Evolutionary conservation across 257 asterid species (phyloP).

Genomic region (Echium plantagineum): DNA sequence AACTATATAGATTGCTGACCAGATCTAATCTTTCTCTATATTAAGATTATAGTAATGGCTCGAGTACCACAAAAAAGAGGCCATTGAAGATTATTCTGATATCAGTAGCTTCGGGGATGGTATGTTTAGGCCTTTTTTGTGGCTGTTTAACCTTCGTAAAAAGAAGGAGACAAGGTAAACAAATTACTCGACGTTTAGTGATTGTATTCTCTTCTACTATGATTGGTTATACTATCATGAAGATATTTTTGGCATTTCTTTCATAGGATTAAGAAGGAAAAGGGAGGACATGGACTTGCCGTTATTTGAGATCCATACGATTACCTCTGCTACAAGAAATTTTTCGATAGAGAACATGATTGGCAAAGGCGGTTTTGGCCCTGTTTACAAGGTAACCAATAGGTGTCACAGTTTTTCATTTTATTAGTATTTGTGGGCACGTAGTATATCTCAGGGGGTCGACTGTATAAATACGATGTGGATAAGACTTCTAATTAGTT

Average conservation of each 20-base stretch:
- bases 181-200: not conserved
- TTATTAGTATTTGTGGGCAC: too few relatives aligned
- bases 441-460: too few relatives aligned
- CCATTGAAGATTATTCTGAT: not conserved
- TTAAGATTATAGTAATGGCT: not conserved
- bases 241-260: not conserved
- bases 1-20: not conserved
- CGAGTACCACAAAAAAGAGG: not conserved
- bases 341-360: slow-evolving; percentile 16
- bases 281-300: slow-evolving; percentile 30
- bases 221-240: not conserved
- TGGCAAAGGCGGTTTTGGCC: slow-evolving; percentile 49
- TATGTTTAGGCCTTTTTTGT: not conserved
- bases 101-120: slow-evolving; percentile 1
- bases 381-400: slow-evolving; percentile 33
- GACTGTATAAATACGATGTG: too few relatives aligned
- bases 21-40: not conserved
- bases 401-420: not conserved
- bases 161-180: not conserved
- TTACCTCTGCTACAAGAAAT: slow-evolving; percentile 23
- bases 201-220: not conserved
- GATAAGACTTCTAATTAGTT: not conserved
- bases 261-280: slow-evolving; percentile 13
- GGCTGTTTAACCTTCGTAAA: not conserved
- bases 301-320: slow-evolving; percentile 21